Conservation (phyloP, 352 stramenopile species). For the Phytopythium aichiense region DNA sequence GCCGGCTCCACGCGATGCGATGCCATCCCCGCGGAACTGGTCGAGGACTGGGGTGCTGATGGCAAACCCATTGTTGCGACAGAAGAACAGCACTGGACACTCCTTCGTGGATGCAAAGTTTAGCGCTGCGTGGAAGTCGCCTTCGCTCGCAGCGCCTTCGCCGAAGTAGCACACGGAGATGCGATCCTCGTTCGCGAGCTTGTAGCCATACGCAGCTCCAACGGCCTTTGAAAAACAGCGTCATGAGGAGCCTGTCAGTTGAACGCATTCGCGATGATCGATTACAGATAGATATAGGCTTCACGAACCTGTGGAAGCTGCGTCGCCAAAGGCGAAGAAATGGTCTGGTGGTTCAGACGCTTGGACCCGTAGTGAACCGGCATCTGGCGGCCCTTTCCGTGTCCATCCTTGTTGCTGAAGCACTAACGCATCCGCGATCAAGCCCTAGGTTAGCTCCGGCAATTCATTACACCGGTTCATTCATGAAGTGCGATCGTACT, state of each 20-base stretch:
- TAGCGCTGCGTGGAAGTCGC: constrained; percentile 96
- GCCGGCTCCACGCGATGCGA: constrained; percentile 90
- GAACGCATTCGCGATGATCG: neutral
- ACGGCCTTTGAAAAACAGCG: constrained; percentile 72
- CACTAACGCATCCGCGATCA: constrained; percentile 40
- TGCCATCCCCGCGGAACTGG: constrained; percentile 97
- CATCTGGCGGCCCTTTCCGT: constrained; percentile 97
- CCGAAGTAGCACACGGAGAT: constrained; percentile 96
- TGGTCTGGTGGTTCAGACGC: constrained; percentile 96
- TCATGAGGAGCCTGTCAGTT: neutral
- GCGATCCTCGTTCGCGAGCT: constrained; percentile 88
- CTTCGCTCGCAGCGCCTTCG: constrained; percentile 95
- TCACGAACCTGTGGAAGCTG: constrained; percentile 91
- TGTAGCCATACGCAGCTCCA: constrained; percentile 95
- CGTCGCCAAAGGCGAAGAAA: constrained; percentile 96
- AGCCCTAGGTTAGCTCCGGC: constrained; percentile 53
- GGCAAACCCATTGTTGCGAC: constrained; percentile 98
- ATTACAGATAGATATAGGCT: neutral
- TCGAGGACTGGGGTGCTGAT: constrained; percentile 95
- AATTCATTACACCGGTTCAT: neutral
- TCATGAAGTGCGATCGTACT: constrained; percentile 10
- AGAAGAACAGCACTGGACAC: constrained; percentile 96
- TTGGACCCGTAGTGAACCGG: constrained; percentile 97
- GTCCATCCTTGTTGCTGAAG: constrained; percentile 95
- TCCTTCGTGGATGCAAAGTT: constrained; percentile 97